These are phyloP conservation scores for Nigrospora sphaerica DNA, from an alignment of 2,329 filamentous ascomycete genomes.

Conservation along the genomic window DNA sequence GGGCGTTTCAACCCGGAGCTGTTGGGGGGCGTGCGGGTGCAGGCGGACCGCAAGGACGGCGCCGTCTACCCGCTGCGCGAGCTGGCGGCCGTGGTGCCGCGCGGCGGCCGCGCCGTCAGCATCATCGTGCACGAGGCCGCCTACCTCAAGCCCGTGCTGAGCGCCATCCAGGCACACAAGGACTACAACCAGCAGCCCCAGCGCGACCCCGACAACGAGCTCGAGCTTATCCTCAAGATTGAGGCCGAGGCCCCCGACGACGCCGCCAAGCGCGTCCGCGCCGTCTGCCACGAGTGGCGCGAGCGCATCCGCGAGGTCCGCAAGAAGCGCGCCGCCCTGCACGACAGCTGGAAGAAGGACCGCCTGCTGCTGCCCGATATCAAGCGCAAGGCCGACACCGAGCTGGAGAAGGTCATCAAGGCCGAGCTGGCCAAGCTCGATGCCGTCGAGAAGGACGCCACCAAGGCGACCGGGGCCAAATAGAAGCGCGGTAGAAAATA, in stretches of 20 bases:
- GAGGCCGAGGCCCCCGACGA: conserved; percentile 46
- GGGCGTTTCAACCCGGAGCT: conserved; percentile 45
- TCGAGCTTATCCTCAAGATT: conserved; percentile 48
- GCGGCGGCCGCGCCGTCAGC: conserved; percentile 28
- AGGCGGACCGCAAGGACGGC: conserved; percentile 20
- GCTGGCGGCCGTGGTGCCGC: conserved; percentile 47
- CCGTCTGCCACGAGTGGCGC: conserved; percentile 41
- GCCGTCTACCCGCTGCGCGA: conserved; percentile 43
- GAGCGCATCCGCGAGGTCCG: conserved; percentile 40
- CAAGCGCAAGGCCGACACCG: conserved; percentile 30
- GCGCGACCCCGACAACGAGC: conserved; percentile 48
- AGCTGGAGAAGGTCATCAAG: conserved; percentile 38
- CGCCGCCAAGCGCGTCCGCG: conserved; percentile 33
- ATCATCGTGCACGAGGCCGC: conserved; percentile 30
- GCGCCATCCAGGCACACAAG: conserved; percentile 42
- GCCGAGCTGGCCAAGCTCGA: conserved; percentile 42
- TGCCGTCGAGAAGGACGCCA: conserved; percentile 38
- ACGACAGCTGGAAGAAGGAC: conserved; percentile 42
- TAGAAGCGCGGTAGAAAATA: neutral
- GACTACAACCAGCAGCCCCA: conserved; percentile 57
- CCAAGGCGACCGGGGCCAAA: conserved; percentile 28
- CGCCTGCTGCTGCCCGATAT: conserved; percentile 35
- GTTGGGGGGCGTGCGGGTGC: conserved; percentile 38
- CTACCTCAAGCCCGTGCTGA: conserved; percentile 48
- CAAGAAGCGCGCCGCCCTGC: conserved; percentile 38